These are phyloP conservation scores for Rhodotorula sp. DNA, from an alignment of 1,284 basidiomycete species.

Conservation along the genomic window DNA sequence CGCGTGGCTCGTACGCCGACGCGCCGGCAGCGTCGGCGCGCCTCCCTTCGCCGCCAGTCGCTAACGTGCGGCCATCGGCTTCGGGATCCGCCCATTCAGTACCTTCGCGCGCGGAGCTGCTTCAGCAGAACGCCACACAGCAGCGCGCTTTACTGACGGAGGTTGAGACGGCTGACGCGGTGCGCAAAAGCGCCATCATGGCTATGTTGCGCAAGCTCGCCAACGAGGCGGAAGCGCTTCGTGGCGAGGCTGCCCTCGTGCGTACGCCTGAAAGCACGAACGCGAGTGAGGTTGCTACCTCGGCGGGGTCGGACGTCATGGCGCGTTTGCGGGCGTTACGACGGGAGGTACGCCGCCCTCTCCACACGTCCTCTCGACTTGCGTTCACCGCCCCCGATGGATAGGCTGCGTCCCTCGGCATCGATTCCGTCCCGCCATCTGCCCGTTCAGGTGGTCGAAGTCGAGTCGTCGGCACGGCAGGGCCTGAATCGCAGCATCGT, in stretches of 20 bases:
- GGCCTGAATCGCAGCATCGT: background rate
- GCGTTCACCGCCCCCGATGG: background rate
- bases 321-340: background rate
- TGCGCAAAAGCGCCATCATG: conserved; percentile 8
- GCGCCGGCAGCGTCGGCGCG: no score
- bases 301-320: background rate
- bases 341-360: background rate
- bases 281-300: background rate
- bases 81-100: no score
- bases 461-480: no score
- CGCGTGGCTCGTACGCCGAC: no score
- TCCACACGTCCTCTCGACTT: background rate
- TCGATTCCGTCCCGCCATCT: no score
- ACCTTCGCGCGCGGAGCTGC: background rate
- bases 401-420: conserved; percentile 4
- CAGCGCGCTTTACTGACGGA: conserved; percentile 16
- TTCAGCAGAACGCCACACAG: conserved; percentile 7
- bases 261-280: background rate
- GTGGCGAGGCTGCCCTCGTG: background rate
- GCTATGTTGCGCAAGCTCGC: background rate
- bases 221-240: background rate
- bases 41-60: no score
- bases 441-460: no score
- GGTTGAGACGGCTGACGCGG: background rate
- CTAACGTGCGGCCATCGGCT: no score